A percentile compares a stretch with the other conserved stretches of the same genome.
Evolutionary conservation across 768 basidiomycete genomes (phyloP).

Genomic region (Amanita pallidorosea): DNA sequence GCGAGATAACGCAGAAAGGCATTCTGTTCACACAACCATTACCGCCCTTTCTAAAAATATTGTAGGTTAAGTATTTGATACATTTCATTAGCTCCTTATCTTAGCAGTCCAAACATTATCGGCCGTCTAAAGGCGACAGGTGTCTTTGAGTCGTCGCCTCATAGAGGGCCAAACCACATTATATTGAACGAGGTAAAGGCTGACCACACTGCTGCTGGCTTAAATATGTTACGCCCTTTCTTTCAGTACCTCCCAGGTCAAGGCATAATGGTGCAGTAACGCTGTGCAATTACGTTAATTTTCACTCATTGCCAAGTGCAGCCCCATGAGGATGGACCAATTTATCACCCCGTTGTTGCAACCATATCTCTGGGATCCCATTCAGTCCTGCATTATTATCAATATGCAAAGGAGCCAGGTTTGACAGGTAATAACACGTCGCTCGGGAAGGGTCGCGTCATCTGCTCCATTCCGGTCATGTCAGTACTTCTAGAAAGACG

Average conservation of each 20-base stretch:
- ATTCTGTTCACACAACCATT: constrained; percentile 58
- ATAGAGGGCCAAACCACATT: constrained; percentile 74
- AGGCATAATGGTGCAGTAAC: constrained; percentile 73
- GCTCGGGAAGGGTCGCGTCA: constrained; percentile 32
- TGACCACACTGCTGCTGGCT: background rate
- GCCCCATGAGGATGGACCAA: constrained; percentile 91
- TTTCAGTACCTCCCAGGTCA: constrained; percentile 74
- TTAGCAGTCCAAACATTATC: constrained; percentile 67
- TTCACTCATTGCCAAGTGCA: constrained; percentile 18
- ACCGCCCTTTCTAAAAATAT: constrained; percentile 58
- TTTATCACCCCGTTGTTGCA: constrained; percentile 79
- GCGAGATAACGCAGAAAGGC: constrained; percentile 62
- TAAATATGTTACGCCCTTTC: constrained; percentile 5
- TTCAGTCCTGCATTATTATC: constrained; percentile 74
- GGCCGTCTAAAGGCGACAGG: constrained; percentile 55
- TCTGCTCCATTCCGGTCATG: constrained; percentile 54
- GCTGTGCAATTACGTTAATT: background rate
- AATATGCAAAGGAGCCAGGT: constrained; percentile 29
- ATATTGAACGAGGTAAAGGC: constrained; percentile 69
- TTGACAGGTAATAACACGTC: constrained; percentile 11
- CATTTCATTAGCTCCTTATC: constrained; percentile 5
- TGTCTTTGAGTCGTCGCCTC: constrained; percentile 51
- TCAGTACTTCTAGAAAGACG: constrained; percentile 78
- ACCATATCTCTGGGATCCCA: constrained; percentile 87
- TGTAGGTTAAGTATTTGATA: constrained; percentile 31